Conservation (phyloP, 2,329 filamentous ascomycete genomes). For the Penicillium expansum region DNA sequence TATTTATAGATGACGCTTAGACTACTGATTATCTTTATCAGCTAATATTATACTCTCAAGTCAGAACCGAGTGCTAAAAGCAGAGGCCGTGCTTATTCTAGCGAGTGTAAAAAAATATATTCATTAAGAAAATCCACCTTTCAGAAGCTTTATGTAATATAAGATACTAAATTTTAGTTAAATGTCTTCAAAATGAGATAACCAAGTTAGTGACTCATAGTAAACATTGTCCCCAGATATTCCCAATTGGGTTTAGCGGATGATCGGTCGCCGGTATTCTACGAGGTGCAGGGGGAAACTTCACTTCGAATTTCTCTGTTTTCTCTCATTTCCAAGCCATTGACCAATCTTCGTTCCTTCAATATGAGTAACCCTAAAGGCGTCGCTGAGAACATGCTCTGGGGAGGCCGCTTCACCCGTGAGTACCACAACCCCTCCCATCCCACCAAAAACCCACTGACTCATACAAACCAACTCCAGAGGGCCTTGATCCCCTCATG, state of each 20-base stretch:
- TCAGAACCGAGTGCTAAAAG: not conserved
- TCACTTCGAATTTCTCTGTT: constrained; percentile 6
- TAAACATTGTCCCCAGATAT: constrained; percentile 12
- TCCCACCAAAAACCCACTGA: constrained; percentile 16
- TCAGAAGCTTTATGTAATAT: not conserved
- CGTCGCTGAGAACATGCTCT: constrained; percentile 54
- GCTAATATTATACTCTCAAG: not conserved
- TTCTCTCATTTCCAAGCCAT: constrained; percentile 6
- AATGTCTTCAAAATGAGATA: not conserved
- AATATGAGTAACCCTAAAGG: constrained; percentile 39
- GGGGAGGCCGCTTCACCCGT: constrained; percentile 63
- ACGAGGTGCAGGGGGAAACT: constrained; percentile 7
- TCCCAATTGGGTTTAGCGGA: constrained; percentile 11
- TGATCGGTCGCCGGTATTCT: constrained; percentile 8
- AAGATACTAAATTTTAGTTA: not conserved
- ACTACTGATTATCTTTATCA: not conserved
- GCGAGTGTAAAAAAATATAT: not conserved
- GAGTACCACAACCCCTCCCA: constrained; percentile 17
- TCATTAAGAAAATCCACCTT: not conserved
- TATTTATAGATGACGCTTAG: not conserved
- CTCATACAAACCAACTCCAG: constrained; percentile 43
- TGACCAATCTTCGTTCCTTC: constrained; percentile 10
- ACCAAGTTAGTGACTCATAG: constrained; percentile 2
- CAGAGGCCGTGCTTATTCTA: not conserved
- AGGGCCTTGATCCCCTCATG: constrained; percentile 83